Evolutionary conservation across 2,329 filamentous ascomycete species (phyloP), one percentile per base, ranked within the genome.

Genomic region (Nannizziopsis barbatae): DNA sequence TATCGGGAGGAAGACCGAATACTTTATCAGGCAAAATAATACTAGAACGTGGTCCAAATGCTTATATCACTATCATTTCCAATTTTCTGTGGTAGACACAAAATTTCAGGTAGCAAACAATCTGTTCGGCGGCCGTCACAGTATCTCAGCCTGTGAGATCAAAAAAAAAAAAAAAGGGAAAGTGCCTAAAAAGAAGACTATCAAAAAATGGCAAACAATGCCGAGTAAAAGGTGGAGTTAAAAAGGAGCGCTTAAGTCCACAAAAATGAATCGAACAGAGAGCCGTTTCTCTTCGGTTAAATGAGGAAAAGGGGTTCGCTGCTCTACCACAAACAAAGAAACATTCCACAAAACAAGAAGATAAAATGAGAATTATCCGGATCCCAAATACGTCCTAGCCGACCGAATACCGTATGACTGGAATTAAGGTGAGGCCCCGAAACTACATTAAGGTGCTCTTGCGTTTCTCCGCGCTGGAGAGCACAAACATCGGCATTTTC

Each of bases 401-500:
- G 18, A 10, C 39, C 35, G 33, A 35, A 33, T 33, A 6, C 30
- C 37, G 30, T 38, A 47, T 47, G n/a, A 11, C 37, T 14, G 6
- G 12, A 15, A 39, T 37, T 14, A 11, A 12, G 18, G 20, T 14
- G 12, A 17, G 14, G 20, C 41, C 14, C 31, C 12, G n/a, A 20
- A 42, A 12, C n/a, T 38, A 40, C 31, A 41, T 22, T 14, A 42
- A 11, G 51, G 76, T 72, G 67, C 77, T 83, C 75, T 87, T 93
- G 67, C 88, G 84, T 79, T 94, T 95, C 73, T 94, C 88, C 53
- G 81, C 84, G 65, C 82, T 89, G 56, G 85, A 89, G 56, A 95
- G 76, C 56, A 95, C 84, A 62, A 95, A 79, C 75, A 88, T 83
- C 47, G 87, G 84, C 57, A 84, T 84, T 73, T 83, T 89, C 68